Conservation (phyloP, 2,329 filamentous ascomycete species). For the Alternaria arbusti region DNA sequence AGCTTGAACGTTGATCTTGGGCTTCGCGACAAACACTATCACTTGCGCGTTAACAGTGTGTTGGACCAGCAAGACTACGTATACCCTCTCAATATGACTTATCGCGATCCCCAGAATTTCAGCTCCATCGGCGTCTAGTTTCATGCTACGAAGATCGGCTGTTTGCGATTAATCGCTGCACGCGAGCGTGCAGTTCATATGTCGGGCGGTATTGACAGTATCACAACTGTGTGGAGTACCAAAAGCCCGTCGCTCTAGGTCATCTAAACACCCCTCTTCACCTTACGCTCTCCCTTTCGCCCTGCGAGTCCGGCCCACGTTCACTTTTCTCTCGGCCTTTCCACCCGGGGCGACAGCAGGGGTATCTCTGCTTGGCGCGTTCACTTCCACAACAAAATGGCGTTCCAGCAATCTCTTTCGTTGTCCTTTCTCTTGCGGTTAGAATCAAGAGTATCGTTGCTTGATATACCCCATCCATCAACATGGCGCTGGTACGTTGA, state of each 20-base stretch:
- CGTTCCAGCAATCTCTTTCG: neutral
- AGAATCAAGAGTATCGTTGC: neutral
- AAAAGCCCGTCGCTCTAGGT: neutral
- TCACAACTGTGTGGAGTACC: neutral
- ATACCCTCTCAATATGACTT: no score
- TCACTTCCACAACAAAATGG: neutral
- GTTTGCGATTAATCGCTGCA: no score
- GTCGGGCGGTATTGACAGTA: neutral
- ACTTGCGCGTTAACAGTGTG: no score
- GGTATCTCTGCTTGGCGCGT: neutral
- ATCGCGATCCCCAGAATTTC: no score
- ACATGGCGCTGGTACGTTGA: neutral
- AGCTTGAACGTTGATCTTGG: no score
- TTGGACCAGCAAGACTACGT: no score
- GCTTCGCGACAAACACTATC: no score
- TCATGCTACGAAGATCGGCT: no score
- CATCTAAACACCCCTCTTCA: neutral
- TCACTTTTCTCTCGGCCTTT: neutral
- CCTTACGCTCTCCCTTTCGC: neutral
- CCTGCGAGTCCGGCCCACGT: neutral
- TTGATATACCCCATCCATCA: neutral
- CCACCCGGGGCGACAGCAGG: neutral
- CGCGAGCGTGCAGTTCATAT: neutral
- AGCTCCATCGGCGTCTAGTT: no score
- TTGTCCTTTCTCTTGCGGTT: neutral